A percentile compares a stretch with the other conserved stretches of the same genome.
phyloP scores from a whole-genome alignment of 768 basidiomycete genomes.

The Porphyrellus cyaneotinctus region DNA sequence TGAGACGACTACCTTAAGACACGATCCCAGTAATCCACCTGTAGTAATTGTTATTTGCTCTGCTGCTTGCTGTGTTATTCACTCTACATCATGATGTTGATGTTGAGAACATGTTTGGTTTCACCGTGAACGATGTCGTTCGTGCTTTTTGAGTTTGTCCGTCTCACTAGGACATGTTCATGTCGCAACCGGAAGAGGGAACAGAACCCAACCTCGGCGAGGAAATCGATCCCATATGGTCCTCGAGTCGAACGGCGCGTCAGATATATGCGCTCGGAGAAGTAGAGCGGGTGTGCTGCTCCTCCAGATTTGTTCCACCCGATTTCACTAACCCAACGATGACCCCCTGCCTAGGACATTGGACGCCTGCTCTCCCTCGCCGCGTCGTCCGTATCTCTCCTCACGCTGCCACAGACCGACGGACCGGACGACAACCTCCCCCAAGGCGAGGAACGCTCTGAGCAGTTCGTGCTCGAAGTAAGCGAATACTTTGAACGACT shows the following conservation, averaged over 20 bases:
- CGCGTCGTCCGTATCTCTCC: slow-evolving; percentile 71
- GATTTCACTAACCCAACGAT: background rate
- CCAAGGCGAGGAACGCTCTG: slow-evolving; percentile 78
- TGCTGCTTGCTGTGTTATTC: slow-evolving; percentile 30
- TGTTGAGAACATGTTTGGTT: background rate
- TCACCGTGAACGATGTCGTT: background rate
- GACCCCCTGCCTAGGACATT: slow-evolving; percentile 53
- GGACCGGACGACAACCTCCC: slow-evolving; percentile 62
- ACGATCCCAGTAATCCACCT: slow-evolving; percentile 30
- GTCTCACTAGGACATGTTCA: too few relatives aligned
- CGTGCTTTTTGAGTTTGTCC: too few relatives aligned
- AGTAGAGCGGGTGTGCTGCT: slow-evolving; percentile 63
- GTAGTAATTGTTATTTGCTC: slow-evolving; percentile 29
- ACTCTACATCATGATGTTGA: slow-evolving; percentile 8
- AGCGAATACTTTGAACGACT: slow-evolving; percentile 83
- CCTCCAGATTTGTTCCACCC: background rate
- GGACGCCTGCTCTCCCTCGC: slow-evolving; percentile 70
- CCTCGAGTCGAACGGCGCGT: slow-evolving; percentile 72
- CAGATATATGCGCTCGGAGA: slow-evolving; percentile 78
- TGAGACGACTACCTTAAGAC: slow-evolving; percentile 36
- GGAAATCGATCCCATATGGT: slow-evolving; percentile 77
- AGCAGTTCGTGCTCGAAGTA: slow-evolving; percentile 81
- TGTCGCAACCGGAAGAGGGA: slow-evolving; percentile 22
- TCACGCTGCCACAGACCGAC: slow-evolving; percentile 83
- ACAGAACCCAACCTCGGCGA: slow-evolving; percentile 12